A percentile compares a stretch with the other conserved stretches of the same genome.
phyloP scores from a whole-genome alignment of 2,329 filamentous ascomycete genomes.

The Pseudocercospora vitis region DNA sequence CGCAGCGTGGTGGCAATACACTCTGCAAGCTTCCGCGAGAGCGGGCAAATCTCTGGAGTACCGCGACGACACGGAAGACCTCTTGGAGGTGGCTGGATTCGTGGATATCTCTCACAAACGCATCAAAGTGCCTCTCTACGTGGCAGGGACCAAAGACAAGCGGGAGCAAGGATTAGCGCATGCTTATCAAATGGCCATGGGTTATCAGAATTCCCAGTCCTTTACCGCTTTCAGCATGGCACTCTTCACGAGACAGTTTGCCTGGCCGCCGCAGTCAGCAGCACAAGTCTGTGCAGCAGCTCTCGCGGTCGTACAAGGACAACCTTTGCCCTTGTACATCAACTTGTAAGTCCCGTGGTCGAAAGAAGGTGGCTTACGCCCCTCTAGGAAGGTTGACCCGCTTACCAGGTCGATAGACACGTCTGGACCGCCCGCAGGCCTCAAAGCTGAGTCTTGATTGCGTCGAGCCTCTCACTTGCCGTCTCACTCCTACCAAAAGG shows the following conservation, averaged over 20 bases:
- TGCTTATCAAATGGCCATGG: conserved; percentile 81
- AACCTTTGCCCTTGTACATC: conserved; percentile 56
- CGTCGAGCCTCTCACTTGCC: neutral
- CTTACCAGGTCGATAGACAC: conserved; percentile 40
- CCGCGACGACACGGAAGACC: conserved; percentile 59
- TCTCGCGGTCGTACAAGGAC: conserved; percentile 33
- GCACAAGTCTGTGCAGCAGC: conserved; percentile 63
- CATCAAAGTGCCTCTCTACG: conserved; percentile 65
- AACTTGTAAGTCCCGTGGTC: conserved; percentile 63
- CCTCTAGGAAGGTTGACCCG: conserved; percentile 24
- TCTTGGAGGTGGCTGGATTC: conserved; percentile 72
- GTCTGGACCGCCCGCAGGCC: conserved; percentile 51
- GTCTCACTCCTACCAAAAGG: too few relatives aligned
- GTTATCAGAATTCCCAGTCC: conserved; percentile 25
- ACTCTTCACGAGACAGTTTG: conserved; percentile 61
- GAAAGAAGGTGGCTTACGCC: too few relatives aligned
- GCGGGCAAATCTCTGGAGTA: conserved; percentile 66
- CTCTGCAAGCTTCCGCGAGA: conserved; percentile 67
- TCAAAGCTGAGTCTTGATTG: conserved; percentile 21
- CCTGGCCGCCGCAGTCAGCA: conserved; percentile 62
- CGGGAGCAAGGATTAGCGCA: conserved; percentile 68
- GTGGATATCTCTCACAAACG: conserved; percentile 68
- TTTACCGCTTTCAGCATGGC: conserved; percentile 34
- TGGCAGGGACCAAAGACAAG: conserved; percentile 61
- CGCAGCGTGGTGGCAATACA: conserved; percentile 66